These are phyloP conservation scores for Blastobotrys buckinghamii DNA, from an alignment of 1,139 yeast genomes.

Conservation along the genomic window DNA sequence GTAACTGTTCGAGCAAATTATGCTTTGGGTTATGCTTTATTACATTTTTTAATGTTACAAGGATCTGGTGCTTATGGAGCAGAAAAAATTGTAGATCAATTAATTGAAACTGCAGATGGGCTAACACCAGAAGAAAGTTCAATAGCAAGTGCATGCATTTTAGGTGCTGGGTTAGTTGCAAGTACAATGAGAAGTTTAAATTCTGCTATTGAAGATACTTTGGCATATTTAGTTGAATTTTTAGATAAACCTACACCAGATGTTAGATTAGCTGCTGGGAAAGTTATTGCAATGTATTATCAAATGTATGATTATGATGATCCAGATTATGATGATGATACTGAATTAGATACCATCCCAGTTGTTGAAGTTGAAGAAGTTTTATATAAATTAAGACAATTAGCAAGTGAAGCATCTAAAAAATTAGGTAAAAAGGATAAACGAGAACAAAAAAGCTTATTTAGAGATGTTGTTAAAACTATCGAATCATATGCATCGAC, in stretches of 20 bases:
- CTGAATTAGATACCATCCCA: slow-evolving; percentile 40
- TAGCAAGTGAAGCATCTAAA: slow-evolving; percentile 50
- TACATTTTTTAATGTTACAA: slow-evolving; percentile 29
- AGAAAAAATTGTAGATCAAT: slow-evolving; percentile 25
- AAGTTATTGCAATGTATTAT: slow-evolving; percentile 56
- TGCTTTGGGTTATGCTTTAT: slow-evolving; percentile 22
- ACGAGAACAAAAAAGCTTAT: slow-evolving; percentile 53
- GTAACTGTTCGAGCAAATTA: slow-evolving; percentile 13
- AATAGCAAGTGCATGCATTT: slow-evolving; percentile 29
- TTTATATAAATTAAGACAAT: slow-evolving; percentile 39
- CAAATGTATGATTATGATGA: slow-evolving; percentile 49
- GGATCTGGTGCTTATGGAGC: slow-evolving; percentile 35
- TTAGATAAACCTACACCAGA: slow-evolving; percentile 24
- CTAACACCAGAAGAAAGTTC: slow-evolving; percentile 24
- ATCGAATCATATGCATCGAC: slow-evolving; percentile 41
- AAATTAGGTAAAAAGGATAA: slow-evolving; percentile 58
- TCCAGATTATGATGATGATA: slow-evolving; percentile 34
- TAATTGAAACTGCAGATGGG: slow-evolving; percentile 32
- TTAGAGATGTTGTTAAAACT: slow-evolving; percentile 54
- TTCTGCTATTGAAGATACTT: slow-evolving; percentile 26
- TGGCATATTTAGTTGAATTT: slow-evolving; percentile 28
- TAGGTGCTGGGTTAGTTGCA: slow-evolving; percentile 31
- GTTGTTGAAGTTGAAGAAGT: slow-evolving; percentile 54
- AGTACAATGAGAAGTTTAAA: slow-evolving; percentile 25
- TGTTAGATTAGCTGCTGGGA: slow-evolving; percentile 45